phyloP scores from a whole-genome alignment of 805 yeast genomes.

The Yamadazyma laniorum region DNA sequence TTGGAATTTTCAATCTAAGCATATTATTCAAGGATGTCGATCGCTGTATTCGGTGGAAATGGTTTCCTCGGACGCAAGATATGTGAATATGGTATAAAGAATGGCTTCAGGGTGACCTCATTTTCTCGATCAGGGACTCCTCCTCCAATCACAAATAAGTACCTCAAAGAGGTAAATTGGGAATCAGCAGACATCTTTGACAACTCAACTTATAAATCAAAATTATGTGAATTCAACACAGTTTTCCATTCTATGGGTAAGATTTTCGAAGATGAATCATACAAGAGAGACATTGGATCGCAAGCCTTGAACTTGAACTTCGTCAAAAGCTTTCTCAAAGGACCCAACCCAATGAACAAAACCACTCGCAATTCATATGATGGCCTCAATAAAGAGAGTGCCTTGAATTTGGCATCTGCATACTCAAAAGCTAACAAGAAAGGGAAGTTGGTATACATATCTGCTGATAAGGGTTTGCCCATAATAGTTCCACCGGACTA shows the following conservation, averaged over 20 bases:
- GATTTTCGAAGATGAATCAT: conserved; percentile 63
- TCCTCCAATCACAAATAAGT: conserved; percentile 37
- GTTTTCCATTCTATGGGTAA: conserved; percentile 86
- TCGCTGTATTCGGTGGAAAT: conserved; percentile 80
- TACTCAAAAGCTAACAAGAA: conserved; percentile 8
- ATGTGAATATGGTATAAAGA: conserved; percentile 61
- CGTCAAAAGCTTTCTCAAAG: conserved; percentile 31
- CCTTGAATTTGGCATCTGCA: conserved; percentile 51
- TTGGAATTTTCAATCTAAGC: no score
- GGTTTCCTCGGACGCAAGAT: conserved; percentile 75
- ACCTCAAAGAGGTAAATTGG: conserved; percentile 67
- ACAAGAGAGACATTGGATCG: conserved; percentile 55
- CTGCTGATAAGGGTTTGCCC: conserved; percentile 73
- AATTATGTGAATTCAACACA: conserved; percentile 50
- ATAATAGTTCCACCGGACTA: conserved; percentile 63
- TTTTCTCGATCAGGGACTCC: conserved; percentile 64
- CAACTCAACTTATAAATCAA: conserved; percentile 52
- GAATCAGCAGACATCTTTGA: conserved; percentile 64
- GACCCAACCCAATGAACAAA: conserved; percentile 63
- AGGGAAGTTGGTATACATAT: conserved; percentile 57
- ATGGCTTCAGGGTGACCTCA: conserved; percentile 67
- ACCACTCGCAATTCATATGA: conserved; percentile 50
- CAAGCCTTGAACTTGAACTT: conserved; percentile 3
- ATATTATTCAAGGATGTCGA: conserved; percentile 28
- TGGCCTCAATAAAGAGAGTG: conserved; percentile 67